Percentiles rank a stretch among this genome's conserved stretches.
Evolutionary conservation across 2,329 filamentous ascomycete species (phyloP).

Genomic region (Didymella exigua): DNA sequence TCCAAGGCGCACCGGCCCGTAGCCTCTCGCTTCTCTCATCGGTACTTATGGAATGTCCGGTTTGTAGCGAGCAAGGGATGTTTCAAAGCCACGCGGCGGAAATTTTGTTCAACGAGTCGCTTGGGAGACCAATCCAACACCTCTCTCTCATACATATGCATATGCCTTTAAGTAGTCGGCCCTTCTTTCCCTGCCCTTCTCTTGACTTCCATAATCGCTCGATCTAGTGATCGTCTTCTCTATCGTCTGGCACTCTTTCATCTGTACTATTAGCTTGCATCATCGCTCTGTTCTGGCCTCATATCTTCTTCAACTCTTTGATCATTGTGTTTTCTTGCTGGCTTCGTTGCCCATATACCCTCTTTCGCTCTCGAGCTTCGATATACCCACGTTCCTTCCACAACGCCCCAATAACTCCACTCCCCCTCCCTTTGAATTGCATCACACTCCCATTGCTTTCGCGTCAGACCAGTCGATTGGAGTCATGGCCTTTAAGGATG

Average conservation of each 20-base stretch:
- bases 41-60: slow-evolving; percentile 36
- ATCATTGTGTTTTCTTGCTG: slow-evolving; percentile 7
- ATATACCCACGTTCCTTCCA: slow-evolving; percentile 12
- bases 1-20: slow-evolving; percentile 20
- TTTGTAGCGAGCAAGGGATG: slow-evolving; percentile 41
- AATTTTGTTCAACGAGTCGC: slow-evolving; percentile 26
- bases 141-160: slow-evolving; percentile 5
- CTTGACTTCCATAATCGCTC: slow-evolving; percentile 8
- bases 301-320: slow-evolving; percentile 4
- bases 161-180: slow-evolving; percentile 3
- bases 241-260: slow-evolving; percentile 5
- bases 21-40: slow-evolving; percentile 13
- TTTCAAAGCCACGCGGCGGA: slow-evolving; percentile 21
- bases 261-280: slow-evolving; percentile 10
- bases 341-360: slow-evolving; percentile 20
- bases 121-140: slow-evolving; percentile 29
- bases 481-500: slow-evolving; percentile 33
- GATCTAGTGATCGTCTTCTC: slow-evolving; percentile 7
- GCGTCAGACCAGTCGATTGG: neutral
- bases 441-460: neutral
- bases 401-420: neutral
- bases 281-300: neutral
- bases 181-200: slow-evolving; percentile 7
- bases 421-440: neutral
- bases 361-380: slow-evolving; percentile 14